A percentile compares a stretch with the other conserved stretches of the same genome.
phyloP scores from a whole-genome alignment of 2,329 filamentous ascomycete genomes.

The Colletotrichum sp. region DNA sequence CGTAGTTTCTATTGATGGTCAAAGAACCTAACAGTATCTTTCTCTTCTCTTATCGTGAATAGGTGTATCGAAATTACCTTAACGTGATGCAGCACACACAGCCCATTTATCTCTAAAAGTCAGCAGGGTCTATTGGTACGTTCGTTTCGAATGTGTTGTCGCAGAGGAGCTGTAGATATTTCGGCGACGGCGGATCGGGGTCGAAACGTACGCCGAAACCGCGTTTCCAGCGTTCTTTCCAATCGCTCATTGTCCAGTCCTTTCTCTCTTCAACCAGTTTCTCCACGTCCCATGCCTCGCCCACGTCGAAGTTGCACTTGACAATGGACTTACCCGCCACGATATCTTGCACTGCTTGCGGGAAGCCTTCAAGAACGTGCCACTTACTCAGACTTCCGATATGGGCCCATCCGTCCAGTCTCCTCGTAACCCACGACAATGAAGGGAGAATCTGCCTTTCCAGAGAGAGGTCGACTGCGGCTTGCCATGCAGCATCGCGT shows the following conservation, averaged over 20 bases:
- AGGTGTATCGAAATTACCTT: too few relatives aligned
- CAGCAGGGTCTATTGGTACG: too few relatives aligned
- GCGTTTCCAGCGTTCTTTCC: background rate
- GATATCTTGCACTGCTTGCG: background rate
- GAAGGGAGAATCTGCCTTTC: background rate
- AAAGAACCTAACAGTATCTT: too few relatives aligned
- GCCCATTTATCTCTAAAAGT: too few relatives aligned
- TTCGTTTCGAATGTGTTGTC: background rate
- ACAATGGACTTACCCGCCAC: background rate
- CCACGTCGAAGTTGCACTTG: background rate
- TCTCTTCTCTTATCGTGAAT: too few relatives aligned
- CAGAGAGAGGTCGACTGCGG: background rate
- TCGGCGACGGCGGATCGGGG: background rate
- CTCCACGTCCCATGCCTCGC: background rate
- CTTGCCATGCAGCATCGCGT: background rate
- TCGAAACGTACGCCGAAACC: fast-evolving
- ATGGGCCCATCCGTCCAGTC: background rate
- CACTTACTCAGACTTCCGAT: too few relatives aligned
- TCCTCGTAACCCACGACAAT: background rate
- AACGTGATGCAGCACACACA: too few relatives aligned
- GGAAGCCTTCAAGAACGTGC: background rate
- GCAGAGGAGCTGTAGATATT: background rate
- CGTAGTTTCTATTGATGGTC: too few relatives aligned
- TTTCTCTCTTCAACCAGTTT: background rate
- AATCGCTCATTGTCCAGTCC: background rate